phyloP scores from a whole-genome alignment of 148 eudicot species.

The Rhododendron williamsianum region DNA sequence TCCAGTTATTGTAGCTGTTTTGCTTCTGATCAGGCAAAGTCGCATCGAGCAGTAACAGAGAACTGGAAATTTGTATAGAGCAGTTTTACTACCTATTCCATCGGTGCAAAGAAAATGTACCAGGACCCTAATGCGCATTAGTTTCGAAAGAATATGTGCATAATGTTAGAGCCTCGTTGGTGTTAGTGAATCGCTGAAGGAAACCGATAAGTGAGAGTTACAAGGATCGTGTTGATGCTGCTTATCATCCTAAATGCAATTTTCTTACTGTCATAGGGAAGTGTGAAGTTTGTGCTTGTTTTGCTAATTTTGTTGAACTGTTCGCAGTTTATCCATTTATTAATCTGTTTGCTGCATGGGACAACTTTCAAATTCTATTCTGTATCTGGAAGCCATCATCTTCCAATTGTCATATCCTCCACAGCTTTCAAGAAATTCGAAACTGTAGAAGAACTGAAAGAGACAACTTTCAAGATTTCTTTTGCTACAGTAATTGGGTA shows the following conservation, averaged over 20 bases:
- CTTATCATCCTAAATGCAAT: too few relatives aligned
- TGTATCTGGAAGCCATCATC: not conserved
- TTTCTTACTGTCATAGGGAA: too few relatives aligned
- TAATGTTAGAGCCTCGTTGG: not conserved
- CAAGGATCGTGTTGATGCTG: not conserved
- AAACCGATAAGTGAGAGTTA: not conserved
- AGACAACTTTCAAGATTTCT: not conserved
- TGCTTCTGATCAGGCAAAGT: conserved; percentile 32
- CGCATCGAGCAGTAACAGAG: conserved; percentile 12
- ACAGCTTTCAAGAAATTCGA: not conserved
- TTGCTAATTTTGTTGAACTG: too few relatives aligned
- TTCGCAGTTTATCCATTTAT: too few relatives aligned
- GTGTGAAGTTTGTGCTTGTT: too few relatives aligned
- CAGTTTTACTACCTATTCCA: not conserved
- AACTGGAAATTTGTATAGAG: not conserved
- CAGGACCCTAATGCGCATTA: not conserved
- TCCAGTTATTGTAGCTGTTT: conserved; percentile 35
- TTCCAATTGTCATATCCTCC: not conserved
- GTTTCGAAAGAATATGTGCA: not conserved
- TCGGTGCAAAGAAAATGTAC: not conserved
- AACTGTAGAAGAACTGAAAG: not conserved
- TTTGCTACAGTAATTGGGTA: not conserved
- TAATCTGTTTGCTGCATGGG: too few relatives aligned
- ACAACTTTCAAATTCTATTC: not conserved
- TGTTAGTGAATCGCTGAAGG: not conserved